Evolutionary conservation across 768 basidiomycete species (phyloP).

Genomic region (Leccinellum luteum): DNA sequence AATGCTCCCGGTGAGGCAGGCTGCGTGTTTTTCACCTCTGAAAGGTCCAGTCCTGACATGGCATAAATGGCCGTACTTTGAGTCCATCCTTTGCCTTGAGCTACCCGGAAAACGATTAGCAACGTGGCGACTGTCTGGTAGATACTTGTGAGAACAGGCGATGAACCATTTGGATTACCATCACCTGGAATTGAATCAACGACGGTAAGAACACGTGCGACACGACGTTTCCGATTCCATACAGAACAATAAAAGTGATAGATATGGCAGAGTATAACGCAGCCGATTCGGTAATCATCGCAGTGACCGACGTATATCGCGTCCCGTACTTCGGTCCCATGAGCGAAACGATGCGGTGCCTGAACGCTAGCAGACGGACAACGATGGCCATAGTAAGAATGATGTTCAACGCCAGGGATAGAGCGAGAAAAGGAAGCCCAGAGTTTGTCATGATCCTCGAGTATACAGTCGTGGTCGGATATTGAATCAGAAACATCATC

Average conservation of each 20-base stretch:
- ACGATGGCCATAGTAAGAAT: background rate
- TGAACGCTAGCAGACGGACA: background rate
- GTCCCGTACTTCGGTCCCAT: background rate
- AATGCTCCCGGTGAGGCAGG: background rate
- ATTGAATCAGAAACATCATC: background rate
- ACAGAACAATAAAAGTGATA: background rate
- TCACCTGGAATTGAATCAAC: background rate
- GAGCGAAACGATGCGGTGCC: background rate
- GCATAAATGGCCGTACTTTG: background rate
- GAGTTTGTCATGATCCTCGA: background rate
- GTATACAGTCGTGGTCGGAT: background rate
- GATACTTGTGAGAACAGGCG: background rate
- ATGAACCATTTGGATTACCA: background rate
- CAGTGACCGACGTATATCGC: background rate
- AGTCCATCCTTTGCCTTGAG: background rate
- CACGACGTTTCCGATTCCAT: background rate
- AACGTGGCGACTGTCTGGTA: background rate
- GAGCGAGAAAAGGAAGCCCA: background rate
- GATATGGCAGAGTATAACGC: background rate
- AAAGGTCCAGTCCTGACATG: background rate
- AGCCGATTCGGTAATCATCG: background rate
- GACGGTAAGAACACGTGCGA: background rate
- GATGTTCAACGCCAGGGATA: background rate
- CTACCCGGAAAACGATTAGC: background rate
- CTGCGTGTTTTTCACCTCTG: background rate